Conservation (phyloP, 2,329 filamentous ascomycete species). For the Alternaria tenuissima region DNA sequence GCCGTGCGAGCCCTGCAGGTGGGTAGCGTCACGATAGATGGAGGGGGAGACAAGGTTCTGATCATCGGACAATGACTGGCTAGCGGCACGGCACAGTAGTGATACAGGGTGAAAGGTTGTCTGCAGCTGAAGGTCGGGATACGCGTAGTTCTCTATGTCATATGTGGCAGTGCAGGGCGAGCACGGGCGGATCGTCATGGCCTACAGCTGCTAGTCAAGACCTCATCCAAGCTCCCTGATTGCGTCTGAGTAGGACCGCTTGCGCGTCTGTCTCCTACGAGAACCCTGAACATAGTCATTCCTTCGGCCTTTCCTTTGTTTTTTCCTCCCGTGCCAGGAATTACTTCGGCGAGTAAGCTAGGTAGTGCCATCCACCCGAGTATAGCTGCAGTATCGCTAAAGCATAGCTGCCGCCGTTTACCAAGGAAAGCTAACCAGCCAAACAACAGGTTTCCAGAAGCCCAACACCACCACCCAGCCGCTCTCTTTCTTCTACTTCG, state of each 20-base stretch:
- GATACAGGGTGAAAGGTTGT: neutral
- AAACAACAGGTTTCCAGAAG: constrained; percentile 16
- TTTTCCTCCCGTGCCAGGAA: constrained; percentile 4
- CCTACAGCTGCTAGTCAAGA: constrained; percentile 5
- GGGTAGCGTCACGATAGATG: constrained; percentile 9
- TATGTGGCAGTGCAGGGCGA: constrained; percentile 11
- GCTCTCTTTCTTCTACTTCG: constrained; percentile 4
- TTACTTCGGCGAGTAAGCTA: constrained; percentile 7
- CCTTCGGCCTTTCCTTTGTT: constrained; percentile 11
- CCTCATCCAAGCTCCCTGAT: constrained; percentile 14
- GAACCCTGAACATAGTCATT: neutral
- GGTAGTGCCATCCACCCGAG: constrained; percentile 10
- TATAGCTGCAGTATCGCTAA: constrained; percentile 17
- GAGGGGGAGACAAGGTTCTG: neutral
- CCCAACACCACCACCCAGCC: constrained; percentile 7
- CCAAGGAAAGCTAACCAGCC: constrained; percentile 15
- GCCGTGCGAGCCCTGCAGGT: constrained; percentile 7
- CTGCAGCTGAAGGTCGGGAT: neutral
- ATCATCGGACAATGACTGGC: neutral
- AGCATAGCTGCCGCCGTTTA: constrained; percentile 17
- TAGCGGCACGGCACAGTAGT: neutral
- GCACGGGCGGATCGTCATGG: constrained; percentile 12
- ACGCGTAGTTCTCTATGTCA: neutral
- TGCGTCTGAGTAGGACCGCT: constrained; percentile 5
- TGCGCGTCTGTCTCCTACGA: constrained; percentile 5